A percentile compares a stretch with the other conserved stretches of the same genome.
Conservation (phyloP, 2,329 filamentous ascomycete species). For the Shiraia sp. region DNA sequence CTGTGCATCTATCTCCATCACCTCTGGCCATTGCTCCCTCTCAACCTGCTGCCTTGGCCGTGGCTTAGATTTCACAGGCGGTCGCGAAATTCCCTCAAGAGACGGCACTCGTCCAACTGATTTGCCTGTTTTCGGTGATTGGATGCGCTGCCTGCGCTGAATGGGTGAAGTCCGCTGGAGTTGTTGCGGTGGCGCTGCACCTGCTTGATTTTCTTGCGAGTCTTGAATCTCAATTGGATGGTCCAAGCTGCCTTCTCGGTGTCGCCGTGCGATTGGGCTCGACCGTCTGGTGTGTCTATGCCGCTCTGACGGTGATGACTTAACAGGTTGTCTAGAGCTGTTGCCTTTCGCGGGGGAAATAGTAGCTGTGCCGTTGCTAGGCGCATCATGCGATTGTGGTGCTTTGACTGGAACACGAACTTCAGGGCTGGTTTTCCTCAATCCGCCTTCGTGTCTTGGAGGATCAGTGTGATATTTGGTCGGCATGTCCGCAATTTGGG, state of each 20-base stretch:
- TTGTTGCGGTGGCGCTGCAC: neutral
- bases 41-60: neutral
- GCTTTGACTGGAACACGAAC: conserved; percentile 9
- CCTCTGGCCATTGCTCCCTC: neutral
- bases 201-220: conserved; percentile 22
- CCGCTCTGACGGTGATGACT: neutral
- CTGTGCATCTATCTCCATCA: neutral
- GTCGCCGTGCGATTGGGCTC: neutral
- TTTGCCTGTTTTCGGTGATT: no score
- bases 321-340: no score
- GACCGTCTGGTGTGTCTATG: neutral
- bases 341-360: no score
- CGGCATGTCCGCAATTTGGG: conserved; percentile 2
- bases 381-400: neutral
- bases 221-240: conserved; percentile 32
- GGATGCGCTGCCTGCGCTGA: neutral
- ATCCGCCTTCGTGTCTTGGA: neutral
- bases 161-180: neutral
- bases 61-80: neutral
- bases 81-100: no score
- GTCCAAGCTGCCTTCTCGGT: conserved; percentile 16
- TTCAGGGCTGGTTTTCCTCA: conserved; percentile 9
- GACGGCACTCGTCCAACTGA: no score
- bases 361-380: neutral
- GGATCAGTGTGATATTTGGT: neutral